Evolutionary conservation across 1,139 yeast genomes (phyloP), one percentile per base, ranked within the genome.

Genomic region (Hansenula sp.): DNA sequence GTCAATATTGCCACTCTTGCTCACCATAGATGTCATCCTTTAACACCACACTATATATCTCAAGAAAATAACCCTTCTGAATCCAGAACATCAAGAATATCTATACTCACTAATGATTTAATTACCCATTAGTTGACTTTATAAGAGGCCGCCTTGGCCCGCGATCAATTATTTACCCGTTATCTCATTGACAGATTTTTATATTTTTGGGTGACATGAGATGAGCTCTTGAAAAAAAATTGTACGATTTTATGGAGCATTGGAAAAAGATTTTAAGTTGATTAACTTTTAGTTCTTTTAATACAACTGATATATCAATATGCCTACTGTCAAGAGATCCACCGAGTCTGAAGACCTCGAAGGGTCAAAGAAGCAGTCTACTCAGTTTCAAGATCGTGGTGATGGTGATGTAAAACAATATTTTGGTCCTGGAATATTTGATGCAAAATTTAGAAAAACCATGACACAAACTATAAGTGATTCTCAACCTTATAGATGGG

Each of bases 401-500:
- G 41, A 43, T n/a, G 38, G 62, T 7, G 72, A 75, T 36, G 71
- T 81, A 32, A 62, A 62, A 29, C 56, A 65, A 21, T 73, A 71
- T 42, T 80, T 83, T 57, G 79, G 77, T 44, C 54, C 63, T 4
- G 73, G 79, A 47, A 65, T 84, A 17, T 82, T 86, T 73, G 64
- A 69, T 24, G 52, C 57, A 1, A 48, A 62, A 2, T 75, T 69
- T 52, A 77, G 73, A 54, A 51, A 60, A 5, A 48, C 56, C 1
- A 56, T 83, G 41, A 64, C 66, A 41, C 40, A 61, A 2, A 61
- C 65, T 28, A 70, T 83, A 32, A 53, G 64, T 2, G 60, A 67
- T 4, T 78, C 94, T 8, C 69, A 75, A 48, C 98, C 98, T 0
- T 92, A 84, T 60, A 73, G 78, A 57, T 92, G 97, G 89, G 97